phyloP scores from a whole-genome alignment of 257 asterid species.

The Capsicum rhomboideum region DNA sequence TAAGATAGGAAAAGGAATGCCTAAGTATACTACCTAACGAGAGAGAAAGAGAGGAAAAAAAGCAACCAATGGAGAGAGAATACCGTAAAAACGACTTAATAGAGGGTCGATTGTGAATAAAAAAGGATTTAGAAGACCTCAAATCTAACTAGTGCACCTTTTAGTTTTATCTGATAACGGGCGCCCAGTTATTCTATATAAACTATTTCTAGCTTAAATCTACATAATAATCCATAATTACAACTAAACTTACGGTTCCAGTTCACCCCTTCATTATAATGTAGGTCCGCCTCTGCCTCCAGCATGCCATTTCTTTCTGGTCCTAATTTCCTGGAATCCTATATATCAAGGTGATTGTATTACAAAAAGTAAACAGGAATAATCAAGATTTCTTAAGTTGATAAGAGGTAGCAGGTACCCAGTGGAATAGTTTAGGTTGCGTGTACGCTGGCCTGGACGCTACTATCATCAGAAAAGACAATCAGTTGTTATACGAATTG shows the following conservation, averaged over 20 bases:
- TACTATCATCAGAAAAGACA: background rate
- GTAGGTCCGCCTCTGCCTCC: background rate
- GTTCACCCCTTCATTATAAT: background rate
- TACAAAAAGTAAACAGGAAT: background rate
- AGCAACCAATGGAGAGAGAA: background rate
- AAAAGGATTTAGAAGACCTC: background rate
- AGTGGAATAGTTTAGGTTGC: background rate
- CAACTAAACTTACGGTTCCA: background rate
- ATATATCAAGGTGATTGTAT: background rate
- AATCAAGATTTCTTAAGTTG: background rate
- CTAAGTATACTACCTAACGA: background rate
- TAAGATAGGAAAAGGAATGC: too few relatives aligned
- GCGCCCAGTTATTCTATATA: background rate
- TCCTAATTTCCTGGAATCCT: background rate
- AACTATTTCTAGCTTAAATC: too few relatives aligned
- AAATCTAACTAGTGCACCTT: background rate
- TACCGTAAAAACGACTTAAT: background rate
- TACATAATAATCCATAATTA: background rate
- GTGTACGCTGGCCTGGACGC: background rate
- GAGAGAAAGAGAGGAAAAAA: background rate
- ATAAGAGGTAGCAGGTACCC: background rate
- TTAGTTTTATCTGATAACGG: background rate
- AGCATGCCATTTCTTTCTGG: background rate
- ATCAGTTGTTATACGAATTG: background rate
- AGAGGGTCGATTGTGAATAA: background rate